Conservation (phyloP, 1,139 yeast genomes). For the Nakaseomyces delphensis region DNA sequence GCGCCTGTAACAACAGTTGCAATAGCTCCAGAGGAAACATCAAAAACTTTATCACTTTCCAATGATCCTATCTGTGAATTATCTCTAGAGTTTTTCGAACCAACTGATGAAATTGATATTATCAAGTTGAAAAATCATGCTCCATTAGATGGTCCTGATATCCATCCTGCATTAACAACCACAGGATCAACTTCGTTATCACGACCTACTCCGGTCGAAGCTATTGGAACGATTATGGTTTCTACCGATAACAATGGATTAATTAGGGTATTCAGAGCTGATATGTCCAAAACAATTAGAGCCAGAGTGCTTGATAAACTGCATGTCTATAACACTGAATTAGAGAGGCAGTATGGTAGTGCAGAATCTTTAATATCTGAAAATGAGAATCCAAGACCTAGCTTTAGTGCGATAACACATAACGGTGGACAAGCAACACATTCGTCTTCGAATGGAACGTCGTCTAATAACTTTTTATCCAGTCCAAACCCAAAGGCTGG, state of each 20-base stretch:
- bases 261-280: conserved; percentile 73
- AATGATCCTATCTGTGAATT: conserved; percentile 74
- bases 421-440: not conserved
- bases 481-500: not conserved
- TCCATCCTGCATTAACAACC: not conserved
- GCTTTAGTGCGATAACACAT: not conserved
- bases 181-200: conserved; percentile 6
- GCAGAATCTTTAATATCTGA: conserved; percentile 1
- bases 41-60: conserved; percentile 55
- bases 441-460: not conserved
- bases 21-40: conserved; percentile 71
- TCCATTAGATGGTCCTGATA: not conserved
- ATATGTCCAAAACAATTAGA: conserved; percentile 46
- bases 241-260: conserved; percentile 70
- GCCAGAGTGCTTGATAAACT: conserved; percentile 26
- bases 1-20: conserved; percentile 65
- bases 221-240: conserved; percentile 42
- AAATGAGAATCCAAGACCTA: not conserved
- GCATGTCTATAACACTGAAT: conserved; percentile 12
- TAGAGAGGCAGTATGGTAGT: conserved; percentile 1
- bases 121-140: conserved; percentile 7
- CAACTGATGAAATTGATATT: conserved; percentile 21
- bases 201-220: conserved; percentile 20
- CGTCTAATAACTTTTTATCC: not conserved
- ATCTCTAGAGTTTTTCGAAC: conserved; percentile 34